These are phyloP conservation scores for Trypanosoma theileri DNA, from an alignment of 208 protist species.

Conservation along the genomic window DNA sequence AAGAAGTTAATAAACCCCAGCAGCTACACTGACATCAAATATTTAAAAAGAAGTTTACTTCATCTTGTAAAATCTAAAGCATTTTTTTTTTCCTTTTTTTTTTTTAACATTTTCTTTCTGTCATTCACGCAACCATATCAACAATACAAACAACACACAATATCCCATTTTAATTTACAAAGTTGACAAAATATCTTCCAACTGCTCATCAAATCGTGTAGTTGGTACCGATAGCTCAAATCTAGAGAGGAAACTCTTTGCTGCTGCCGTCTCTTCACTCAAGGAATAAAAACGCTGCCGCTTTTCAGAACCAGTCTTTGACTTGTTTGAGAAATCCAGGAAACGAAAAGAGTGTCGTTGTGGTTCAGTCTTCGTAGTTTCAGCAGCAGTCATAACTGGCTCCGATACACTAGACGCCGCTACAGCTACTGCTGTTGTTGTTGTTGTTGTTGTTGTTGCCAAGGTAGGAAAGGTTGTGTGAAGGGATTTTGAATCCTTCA, in stretches of 20 bases:
- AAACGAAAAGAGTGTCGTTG: constrained; percentile 5
- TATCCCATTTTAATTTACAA: no score
- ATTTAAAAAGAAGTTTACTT: no score
- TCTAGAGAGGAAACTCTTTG: constrained; percentile 12
- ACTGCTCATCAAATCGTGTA: constrained; percentile 19
- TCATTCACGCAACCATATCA: not conserved
- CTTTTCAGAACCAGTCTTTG: constrained; percentile 1
- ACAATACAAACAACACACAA: no score
- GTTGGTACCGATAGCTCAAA: constrained; percentile 31
- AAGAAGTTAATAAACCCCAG: no score
- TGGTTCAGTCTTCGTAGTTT: not conserved
- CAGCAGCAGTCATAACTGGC: not conserved
- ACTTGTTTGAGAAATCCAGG: constrained; percentile 8
- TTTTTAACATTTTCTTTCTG: constrained; percentile 25
- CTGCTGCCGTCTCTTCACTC: constrained; percentile 8
- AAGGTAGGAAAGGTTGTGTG: no score
- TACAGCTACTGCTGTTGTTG: not conserved
- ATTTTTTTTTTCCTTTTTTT: not conserved
- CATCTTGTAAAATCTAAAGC: no score
- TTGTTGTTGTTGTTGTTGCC: not conserved
- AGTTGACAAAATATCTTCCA: constrained; percentile 11
- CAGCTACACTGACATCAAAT: no score
- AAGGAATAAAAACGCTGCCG: not conserved
- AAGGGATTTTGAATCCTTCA: no score
- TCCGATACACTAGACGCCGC: not conserved